Evolutionary conservation across 306 rosid species (phyloP), one percentile per base, ranked within the genome.

Genomic region (Castanospermum australe): DNA sequence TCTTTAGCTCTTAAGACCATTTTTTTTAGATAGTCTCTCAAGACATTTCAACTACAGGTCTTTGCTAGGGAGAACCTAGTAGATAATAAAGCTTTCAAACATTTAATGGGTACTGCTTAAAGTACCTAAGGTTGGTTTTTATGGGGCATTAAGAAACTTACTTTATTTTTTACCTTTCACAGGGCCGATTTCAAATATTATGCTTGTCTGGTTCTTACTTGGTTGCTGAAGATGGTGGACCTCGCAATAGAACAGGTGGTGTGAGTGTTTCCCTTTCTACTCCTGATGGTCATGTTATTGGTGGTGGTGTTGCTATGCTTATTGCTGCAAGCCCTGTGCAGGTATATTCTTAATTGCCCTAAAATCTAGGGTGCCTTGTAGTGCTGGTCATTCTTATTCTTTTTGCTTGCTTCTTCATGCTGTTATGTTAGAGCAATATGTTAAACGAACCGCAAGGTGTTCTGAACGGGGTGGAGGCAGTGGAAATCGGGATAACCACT

Each of bases 151-250:
- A 36, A 14, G 21, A 14, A 71, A 38, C 70, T 71, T 51, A 32
- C 45, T 59, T 76, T 22, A 20, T 52, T 48, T 15, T 35, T 35
- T 4, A 64, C 5, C 62, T 65, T 57, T 79, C 79, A 50, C 90
- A 96, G 99, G 99, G 99, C 55, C 89, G 89, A 76, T 96, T 96
- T 67, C 96, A 96, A 84, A 96, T 96, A 79, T 77, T 96, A 73
- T 85, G 94, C 86, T 75, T 96, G 90, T 91, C 98, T 70, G 99
- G 99, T 76, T 96, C 99, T 69, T 96, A 91, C 84, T 86, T 96
- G 86, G 99, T 96, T 77, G 90, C 97, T 1, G 99, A 96, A 80
- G 99, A 96, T 74, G 97, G 98, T 14, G 94, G 97, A 28, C 88
- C 93, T 25, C 96, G 88, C 47, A 84, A 73, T 63, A 87, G 99